These are phyloP conservation scores for Heliamphora pulchella DNA, from an alignment of 179 eudicot species.

Conservation along the genomic window DNA sequence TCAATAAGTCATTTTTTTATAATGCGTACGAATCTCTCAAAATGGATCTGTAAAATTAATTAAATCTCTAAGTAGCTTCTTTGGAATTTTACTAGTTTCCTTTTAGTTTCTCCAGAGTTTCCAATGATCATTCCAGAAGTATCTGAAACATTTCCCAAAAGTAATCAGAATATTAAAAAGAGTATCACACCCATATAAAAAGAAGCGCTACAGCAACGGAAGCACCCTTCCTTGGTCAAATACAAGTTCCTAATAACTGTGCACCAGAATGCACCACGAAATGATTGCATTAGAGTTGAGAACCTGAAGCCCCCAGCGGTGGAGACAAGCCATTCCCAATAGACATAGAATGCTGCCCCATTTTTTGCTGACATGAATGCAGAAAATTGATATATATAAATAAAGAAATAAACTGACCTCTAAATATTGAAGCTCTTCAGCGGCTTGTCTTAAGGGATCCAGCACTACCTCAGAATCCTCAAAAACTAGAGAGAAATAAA, in stretches of 20 bases:
- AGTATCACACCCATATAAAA: too few species aligned
- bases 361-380: background rate
- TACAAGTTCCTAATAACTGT: background rate
- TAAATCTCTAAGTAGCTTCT: too few species aligned
- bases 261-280: background rate
- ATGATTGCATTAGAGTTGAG: background rate
- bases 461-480: constrained; percentile 65
- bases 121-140: too few species aligned
- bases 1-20: too few species aligned
- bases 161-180: too few species aligned
- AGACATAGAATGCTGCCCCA: background rate
- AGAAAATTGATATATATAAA: background rate
- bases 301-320: background rate
- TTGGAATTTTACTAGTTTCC: too few species aligned
- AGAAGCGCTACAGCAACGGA: too few species aligned
- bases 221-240: background rate
- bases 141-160: too few species aligned
- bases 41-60: too few species aligned
- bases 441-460: constrained; percentile 67
- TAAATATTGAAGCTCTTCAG: constrained; percentile 63
- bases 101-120: too few species aligned
- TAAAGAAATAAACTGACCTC: constrained; percentile 47
- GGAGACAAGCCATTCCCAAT: background rate
- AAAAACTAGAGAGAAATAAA: constrained; percentile 29
- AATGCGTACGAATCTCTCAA: too few species aligned